Evolutionary conservation across 768 basidiomycete species (phyloP), one percentile per base, ranked within the genome.

Genomic region (Tricholoma terreum): DNA sequence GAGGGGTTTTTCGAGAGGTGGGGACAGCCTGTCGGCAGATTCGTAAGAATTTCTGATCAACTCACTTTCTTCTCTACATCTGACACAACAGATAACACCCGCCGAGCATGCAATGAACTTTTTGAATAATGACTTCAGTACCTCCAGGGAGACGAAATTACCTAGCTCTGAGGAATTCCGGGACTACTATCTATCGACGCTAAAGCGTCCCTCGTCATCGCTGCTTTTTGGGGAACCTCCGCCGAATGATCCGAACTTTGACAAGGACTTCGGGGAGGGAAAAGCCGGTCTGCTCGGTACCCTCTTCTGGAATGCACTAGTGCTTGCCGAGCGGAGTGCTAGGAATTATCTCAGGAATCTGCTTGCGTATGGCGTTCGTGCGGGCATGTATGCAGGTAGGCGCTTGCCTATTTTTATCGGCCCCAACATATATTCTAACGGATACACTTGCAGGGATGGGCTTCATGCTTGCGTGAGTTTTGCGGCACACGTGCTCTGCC

Each of bases 51-150:
- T 57, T 43, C 24, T 30, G 5, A 53, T 24, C 31, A 14, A 19
- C 24, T 19, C 9, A 30, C 54, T 31, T 11, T 31, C 50, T 54
- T 36, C n/a, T 15, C 24, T 50, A 15, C 19, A 15, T 67, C 6
- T 64, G 69, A 48, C 65, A 55, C 5, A 19, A 33, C 67, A 80
- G 71, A 74, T 69, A 50, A 83, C 82, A 30, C 85, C 86, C 0
- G 75, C 79, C 0, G 85, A 86, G 60, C 83, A 85, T 54, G 80
- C 84, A 0, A 78, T 87, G 67, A 81, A 82, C 62, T 74, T 84
- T 58, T 73, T 86, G 51, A 81, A 80, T 62, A 72, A 69, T 31
- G 81, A 83, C 57, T 83, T 83, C 54, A 60, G 54, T 0, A 50
- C 62, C 5, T 24, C 63, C 8, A 53, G 51, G 17, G 64, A 63